Percentiles rank a stretch among this genome's conserved stretches.
Conservation (phyloP, 2,329 filamentous ascomycete species). For the Ramularia endophylla region DNA sequence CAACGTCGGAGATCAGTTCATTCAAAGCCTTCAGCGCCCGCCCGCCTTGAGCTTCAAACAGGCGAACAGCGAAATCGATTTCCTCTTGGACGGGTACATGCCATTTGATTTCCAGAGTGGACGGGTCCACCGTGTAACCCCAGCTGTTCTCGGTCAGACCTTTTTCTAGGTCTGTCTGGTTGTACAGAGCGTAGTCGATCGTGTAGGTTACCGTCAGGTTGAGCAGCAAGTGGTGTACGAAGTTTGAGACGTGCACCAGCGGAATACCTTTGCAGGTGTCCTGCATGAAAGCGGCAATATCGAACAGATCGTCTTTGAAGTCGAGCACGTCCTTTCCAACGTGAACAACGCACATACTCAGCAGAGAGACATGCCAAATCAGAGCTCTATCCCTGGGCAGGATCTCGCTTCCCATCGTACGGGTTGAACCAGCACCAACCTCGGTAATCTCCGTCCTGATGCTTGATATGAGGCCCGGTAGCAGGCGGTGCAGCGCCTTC, state of each 20-base stretch:
- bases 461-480: constrained; percentile 83
- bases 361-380: constrained; percentile 94
- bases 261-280: constrained; percentile 89
- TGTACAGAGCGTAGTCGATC: constrained; percentile 80
- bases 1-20: constrained; percentile 72
- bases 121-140: constrained; percentile 70
- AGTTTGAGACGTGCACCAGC: constrained; percentile 95
- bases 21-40: constrained; percentile 69
- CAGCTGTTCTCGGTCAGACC: constrained; percentile 76
- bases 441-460: constrained; percentile 97
- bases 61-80: constrained; percentile 78
- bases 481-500: constrained; percentile 83
- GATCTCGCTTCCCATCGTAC: constrained; percentile 89
- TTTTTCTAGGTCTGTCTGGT: constrained; percentile 63
- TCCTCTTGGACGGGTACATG: constrained; percentile 76
- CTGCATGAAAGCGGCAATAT: constrained; percentile 94
- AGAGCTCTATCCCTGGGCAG: constrained; percentile 85
- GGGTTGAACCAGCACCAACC: constrained; percentile 90
- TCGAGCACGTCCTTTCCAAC: constrained; percentile 84
- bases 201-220: constrained; percentile 94
- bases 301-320: constrained; percentile 82
- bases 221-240: constrained; percentile 89
- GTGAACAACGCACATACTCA: constrained; percentile 97
- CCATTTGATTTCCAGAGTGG: constrained; percentile 81
- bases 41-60: constrained; percentile 79